Conservation (phyloP, 345 rosid species). For the Eucalyptus polyanthemos region DNA sequence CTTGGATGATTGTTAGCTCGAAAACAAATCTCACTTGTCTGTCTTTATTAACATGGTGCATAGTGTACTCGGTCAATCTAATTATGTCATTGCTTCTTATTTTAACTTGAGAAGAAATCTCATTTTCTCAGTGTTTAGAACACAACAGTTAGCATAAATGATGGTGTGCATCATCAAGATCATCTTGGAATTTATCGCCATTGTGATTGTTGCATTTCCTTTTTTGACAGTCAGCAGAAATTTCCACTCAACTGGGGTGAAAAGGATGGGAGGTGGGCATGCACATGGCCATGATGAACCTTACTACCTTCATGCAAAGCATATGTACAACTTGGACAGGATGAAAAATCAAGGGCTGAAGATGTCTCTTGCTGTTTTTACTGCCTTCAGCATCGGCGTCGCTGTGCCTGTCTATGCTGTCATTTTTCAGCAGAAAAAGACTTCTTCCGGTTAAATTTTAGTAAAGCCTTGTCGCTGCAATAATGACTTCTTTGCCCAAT, state of each 20-base stretch:
- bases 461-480: not conserved
- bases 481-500: not conserved
- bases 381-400: conserved; percentile 90
- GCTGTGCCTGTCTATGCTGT: conserved; percentile 81
- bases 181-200: not conserved
- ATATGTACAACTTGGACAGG: conserved; percentile 97
- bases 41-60: not conserved
- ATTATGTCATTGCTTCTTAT: not conserved
- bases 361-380: conserved; percentile 75
- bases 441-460: conserved; percentile 43
- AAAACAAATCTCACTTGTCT: not conserved
- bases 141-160: not conserved
- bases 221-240: conserved; percentile 16
- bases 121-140: not conserved
- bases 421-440: conserved; percentile 91
- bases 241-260: conserved; percentile 64
- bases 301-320: conserved; percentile 79
- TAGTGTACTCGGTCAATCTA: not conserved
- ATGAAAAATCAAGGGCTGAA: conserved; percentile 74
- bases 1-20: not conserved
- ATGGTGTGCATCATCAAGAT: not conserved
- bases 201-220: not conserved
- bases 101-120: not conserved
- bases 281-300: conserved; percentile 61
- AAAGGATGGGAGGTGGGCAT: conserved; percentile 72